Conservation (phyloP, 495 filamentous ascomycete genomes). For the Penicillium simplicissimum region DNA sequence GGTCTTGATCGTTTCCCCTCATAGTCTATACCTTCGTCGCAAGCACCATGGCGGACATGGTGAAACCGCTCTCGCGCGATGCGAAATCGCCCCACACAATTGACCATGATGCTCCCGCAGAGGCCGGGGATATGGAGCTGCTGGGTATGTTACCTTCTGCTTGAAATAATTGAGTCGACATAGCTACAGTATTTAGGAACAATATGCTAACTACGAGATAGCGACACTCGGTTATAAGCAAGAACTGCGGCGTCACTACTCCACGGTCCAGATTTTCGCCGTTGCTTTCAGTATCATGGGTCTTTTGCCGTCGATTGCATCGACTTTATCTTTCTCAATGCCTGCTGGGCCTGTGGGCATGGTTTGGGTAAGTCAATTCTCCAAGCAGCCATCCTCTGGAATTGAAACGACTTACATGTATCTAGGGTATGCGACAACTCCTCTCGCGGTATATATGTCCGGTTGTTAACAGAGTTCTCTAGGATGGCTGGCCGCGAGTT, state of each 20-base stretch:
- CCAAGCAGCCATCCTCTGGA: background rate
- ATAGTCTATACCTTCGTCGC: background rate
- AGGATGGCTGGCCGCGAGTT: constrained; percentile 64
- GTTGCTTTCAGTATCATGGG: constrained; percentile 77
- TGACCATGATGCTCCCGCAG: constrained; percentile 10
- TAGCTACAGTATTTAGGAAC: background rate
- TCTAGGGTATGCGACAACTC: constrained; percentile 24
- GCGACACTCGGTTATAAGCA: constrained; percentile 66
- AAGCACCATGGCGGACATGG: constrained; percentile 18
- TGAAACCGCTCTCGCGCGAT: constrained; percentile 13
- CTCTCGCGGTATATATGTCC: background rate
- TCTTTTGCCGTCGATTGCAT: constrained; percentile 68
- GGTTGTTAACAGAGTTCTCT: constrained; percentile 16
- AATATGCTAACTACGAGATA: constrained; percentile 5
- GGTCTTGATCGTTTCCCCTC: too few relatives aligned
- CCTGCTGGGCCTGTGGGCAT: constrained; percentile 69
- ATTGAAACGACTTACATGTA: constrained; percentile 11
- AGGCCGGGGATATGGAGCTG: constrained; percentile 34
- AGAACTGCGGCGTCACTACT: constrained; percentile 66
- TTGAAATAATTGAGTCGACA: background rate
- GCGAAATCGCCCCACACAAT: background rate
- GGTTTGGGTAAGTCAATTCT: constrained; percentile 55
- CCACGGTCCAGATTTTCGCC: constrained; percentile 66
- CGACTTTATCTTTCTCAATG: constrained; percentile 63
- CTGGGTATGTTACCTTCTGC: constrained; percentile 23